Base-by-base conservation (phyloP, 352 stramenopile genomes). In the Pythium sp. region DNA sequence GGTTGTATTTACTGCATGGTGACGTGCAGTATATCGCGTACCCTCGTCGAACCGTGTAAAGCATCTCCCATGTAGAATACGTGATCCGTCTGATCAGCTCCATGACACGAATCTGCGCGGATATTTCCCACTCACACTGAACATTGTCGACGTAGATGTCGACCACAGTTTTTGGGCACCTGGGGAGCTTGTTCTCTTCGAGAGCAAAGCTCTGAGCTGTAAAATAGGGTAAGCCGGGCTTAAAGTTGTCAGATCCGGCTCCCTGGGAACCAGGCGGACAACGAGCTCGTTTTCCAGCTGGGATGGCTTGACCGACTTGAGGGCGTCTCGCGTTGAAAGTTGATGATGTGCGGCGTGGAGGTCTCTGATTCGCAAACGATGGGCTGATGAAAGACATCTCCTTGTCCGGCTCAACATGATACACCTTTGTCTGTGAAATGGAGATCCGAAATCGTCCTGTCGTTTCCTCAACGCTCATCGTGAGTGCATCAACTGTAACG, bases 1-100 rank as follows among this genome's bases (percentile, higher is more conserved):
- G 85, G 58, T 92, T 92, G 68, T 89, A 93, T 22, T 78, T 72
- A 59, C 85, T 93, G 46, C 77, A 67, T 8, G 47, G 22, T 4
- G 73, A 36, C 3, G 86, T 90, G 36, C 84, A 91, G 55, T 82
- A 56, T 26, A 67, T 49, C 14, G 77, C 85, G 60, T 93, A 93
- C 11, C 78, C 58, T 54, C 77, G 79, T 41, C 85, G 84, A 62
- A 84, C 75, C 2, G 71, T 70, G 72, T 91, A 95, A 9, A 95
- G 80, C 87, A 95, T 92, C 55, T 93, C 80, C 83, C 87, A 95
- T 3, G 72, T 68, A 2, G 87, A 81, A 62, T 81, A 89, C 0
- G 86, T 93, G 30, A 93, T 86, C 61, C 73, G 67, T 58, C 86
- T 74, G 24, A 93, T 74, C 18, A 93, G 69, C 26, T 92, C 84